Evolutionary conservation across 2,329 filamentous ascomycete species (phyloP), one percentile per base, ranked within the genome.

Genomic region (Sphaerulina populicola): DNA sequence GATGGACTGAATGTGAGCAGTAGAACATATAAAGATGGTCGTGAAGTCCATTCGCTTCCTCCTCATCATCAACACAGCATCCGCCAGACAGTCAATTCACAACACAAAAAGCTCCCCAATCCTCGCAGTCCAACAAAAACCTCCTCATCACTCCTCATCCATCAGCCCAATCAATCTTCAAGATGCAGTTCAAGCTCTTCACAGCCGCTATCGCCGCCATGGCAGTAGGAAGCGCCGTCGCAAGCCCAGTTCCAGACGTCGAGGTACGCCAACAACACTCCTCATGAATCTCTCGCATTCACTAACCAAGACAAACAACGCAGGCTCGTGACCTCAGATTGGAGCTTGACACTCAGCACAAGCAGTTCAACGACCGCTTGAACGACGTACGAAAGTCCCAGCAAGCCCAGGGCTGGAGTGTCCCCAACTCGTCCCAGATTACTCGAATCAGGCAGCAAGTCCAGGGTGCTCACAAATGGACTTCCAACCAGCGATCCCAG

Each of bases 101-200:
- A 3, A 27, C 6, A 46, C 15, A 33, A 33, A 14, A 46, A 47
- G 23, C 18, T 38, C 33, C 15, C 27, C 9, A 39, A 10, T 47
- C 44, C 21, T 37, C 23, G 23, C 33, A 23, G 5, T 27, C 35
- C 39, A 39, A 12, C 35, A 36, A 10, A 29, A 18, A 18, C 2
- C 44, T n/a, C 9, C 8, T 29, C 21, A 39, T 11, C 15, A 42
- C 9, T 27, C 15, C n/a, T 21, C 45, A 8, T 14, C 31, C 47
- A 36, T 14, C 27, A 43, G 8, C 35, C 10, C 31, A 35, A 11
- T n/a, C 31, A 35, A 11, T n/a, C 31, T 35, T 40, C n/a, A 50
- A 14, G n/a, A 51, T 51, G 49, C 49, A 51, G 31, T 43, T 51
- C 30, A 46, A 51, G 49, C 44, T 40, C 38, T 46, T 51, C 44